Base-by-base conservation (phyloP, 805 yeast species). In the Cyberlindnera galapagoensis region DNA sequence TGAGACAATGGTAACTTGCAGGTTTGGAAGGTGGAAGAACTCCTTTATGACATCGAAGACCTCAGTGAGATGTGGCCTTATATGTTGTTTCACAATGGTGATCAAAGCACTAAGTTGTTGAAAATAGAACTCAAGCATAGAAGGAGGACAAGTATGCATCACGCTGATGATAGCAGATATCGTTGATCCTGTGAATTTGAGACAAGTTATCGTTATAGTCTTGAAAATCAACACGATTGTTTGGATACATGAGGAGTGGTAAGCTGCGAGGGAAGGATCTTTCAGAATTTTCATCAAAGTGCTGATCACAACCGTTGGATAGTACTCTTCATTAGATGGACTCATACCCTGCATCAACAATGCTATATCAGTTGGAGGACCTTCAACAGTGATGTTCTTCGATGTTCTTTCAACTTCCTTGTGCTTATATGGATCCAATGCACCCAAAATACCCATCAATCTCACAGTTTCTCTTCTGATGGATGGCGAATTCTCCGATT, bases 401-500 rank as follows among this genome's bases (percentile, higher is more conserved):
- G 80, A 71, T 2, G 67, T 68, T 36, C 84, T 78, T 52, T 88
- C 97, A 8, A 88, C 84, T 46, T 86, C 95, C 35, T 95, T 75
- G 46, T 87, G 94, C 51, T 85, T 88, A 53, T 90, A 92, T 1
- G 99, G 99, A 57, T 92, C 98, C 29, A 92, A 63, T 0, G 98
- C 98, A 42, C 99, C 99, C 25, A 92, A 62, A 21, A 88, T 87
- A 51, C 99, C 99, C 35, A 92, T 63, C 16, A 92, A 59, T 42
- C 90, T 70, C 2, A 92, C 95, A 0, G 96, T 82, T 54, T 92
- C 97, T 36, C 95, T 65, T 49, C 92, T 74, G 7, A 85, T 77
- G 4, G 71, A 61, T 3, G 80, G 71, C 0, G 94, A 74, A 9
- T 76, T 72, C 49, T 90, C 97, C 37, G 87, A 75, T 42, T 83